phyloP scores from a whole-genome alignment of 2,329 filamentous ascomycete species.

The Huntiella bhutanensis region DNA sequence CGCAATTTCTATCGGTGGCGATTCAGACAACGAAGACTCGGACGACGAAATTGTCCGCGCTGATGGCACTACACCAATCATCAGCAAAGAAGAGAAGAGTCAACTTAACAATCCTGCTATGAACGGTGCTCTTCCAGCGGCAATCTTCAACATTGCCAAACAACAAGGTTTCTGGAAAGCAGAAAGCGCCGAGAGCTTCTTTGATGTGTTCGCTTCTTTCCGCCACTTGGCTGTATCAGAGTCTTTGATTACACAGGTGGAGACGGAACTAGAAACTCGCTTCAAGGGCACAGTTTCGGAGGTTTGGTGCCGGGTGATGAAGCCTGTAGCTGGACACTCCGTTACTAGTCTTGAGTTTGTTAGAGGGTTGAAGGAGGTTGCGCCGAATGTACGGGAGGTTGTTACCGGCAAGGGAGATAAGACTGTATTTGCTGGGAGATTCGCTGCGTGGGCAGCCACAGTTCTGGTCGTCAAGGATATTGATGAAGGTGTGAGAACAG shows the following conservation, averaged over 20 bases:
- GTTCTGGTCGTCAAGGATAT: conserved; percentile 30
- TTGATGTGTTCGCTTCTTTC: conserved; percentile 59
- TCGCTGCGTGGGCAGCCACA: conserved; percentile 33
- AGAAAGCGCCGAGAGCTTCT: conserved; percentile 55
- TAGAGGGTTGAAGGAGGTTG: conserved; percentile 43
- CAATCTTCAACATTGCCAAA: conserved; percentile 73
- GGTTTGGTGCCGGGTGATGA: conserved; percentile 50
- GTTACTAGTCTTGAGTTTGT: conserved; percentile 53
- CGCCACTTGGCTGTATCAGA: conserved; percentile 33
- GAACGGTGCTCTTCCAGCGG: conserved; percentile 80
- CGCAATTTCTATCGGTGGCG: conserved; percentile 23
- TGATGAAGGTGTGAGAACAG: conserved; percentile 35
- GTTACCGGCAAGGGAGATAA: conserved; percentile 23
- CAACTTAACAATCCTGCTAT: conserved; percentile 62
- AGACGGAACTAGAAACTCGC: conserved; percentile 40
- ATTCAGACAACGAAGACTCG: conserved; percentile 25
- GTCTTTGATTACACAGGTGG: conserved; percentile 54
- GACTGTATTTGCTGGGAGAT: conserved; percentile 27
- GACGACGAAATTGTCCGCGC: conserved; percentile 26
- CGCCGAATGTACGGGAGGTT: conserved; percentile 22
- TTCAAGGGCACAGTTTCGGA: conserved; percentile 44
- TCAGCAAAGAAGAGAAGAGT: conserved; percentile 26
- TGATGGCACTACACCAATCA: conserved; percentile 25
- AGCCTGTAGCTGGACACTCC: conserved; percentile 48
- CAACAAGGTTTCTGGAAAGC: conserved; percentile 55